Percentiles rank a stretch among this genome's conserved stretches.
phyloP scores from a whole-genome alignment of 192 early-diverging fungal species.

The Glomus cerebriforme region DNA sequence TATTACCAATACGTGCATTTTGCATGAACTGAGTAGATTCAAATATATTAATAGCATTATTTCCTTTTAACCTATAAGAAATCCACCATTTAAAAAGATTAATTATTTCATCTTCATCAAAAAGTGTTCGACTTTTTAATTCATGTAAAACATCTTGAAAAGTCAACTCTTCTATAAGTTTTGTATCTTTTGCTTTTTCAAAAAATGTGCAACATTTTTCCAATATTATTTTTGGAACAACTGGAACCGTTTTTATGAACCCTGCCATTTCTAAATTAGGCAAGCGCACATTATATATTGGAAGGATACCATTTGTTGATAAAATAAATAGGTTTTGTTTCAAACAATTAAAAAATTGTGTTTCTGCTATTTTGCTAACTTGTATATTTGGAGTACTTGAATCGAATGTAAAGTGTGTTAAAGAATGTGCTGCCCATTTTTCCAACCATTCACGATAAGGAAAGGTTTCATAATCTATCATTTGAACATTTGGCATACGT shows the following conservation, averaged over 20 bases:
- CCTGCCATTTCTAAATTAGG: slow-evolving; percentile 55
- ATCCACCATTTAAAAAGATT: slow-evolving; percentile 81
- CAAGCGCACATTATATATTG: slow-evolving; percentile 56
- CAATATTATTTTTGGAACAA: slow-evolving; percentile 53
- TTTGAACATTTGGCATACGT: no score
- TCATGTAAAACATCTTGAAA: slow-evolving; percentile 72
- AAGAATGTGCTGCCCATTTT: slow-evolving; percentile 67
- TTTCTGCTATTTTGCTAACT: slow-evolving; percentile 62
- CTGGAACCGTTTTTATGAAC: slow-evolving; percentile 69
- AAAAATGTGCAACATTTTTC: slow-evolving; percentile 58
- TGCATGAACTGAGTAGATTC: slow-evolving; percentile 50
- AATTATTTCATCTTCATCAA: slow-evolving; percentile 59
- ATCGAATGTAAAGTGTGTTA: slow-evolving; percentile 66
- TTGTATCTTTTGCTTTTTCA: slow-evolving; percentile 43
- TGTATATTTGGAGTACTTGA: slow-evolving; percentile 69
- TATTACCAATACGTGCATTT: slow-evolving; percentile 48
- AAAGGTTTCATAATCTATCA: no score
- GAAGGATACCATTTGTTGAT: slow-evolving; percentile 64
- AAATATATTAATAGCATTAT: no score
- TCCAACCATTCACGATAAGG: slow-evolving; percentile 9
- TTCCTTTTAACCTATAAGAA: slow-evolving; percentile 40
- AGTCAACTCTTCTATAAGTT: slow-evolving; percentile 47
- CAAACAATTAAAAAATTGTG: slow-evolving; percentile 58
- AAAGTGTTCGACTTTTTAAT: slow-evolving; percentile 56
- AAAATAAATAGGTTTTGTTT: slow-evolving; percentile 58